Evolutionary conservation across 2,329 filamentous ascomycete species (phyloP), one percentile per base, ranked within the genome.

Genomic region (Colletotrichum nymphaeae): DNA sequence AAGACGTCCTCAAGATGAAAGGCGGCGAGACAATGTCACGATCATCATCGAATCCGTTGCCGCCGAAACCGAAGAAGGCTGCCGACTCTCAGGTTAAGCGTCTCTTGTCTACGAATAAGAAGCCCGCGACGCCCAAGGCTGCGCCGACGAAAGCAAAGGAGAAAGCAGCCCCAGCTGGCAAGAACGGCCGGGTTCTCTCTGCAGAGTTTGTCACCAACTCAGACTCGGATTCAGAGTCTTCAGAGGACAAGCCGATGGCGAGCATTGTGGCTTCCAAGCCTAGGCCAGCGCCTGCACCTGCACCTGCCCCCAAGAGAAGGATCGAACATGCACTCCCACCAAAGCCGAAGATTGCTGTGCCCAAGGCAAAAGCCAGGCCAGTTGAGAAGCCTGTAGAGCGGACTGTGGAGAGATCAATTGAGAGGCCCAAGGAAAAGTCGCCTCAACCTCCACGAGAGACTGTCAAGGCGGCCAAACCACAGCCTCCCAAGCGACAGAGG

Each of bases 161-260:
- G 12, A 85, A 84, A 74, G 57, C 67, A 24, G 76, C 78, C n/a
- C 57, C 77, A 1, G 75, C 83, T 24, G 80, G 83, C 52, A 87
- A 83, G 63, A 83, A 81, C n/a, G 84, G 81, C 37, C 84, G 85
- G 35, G 82, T 86, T 60, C 81, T 90, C 8, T 91, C 89, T 1
- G 86, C 88, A 75, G 89, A 89, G 76, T 88, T 88, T 72, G 85
- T 91, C 42, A 83, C 86, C 32, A 88, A 90, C 75, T 89, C 88
- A 0, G 87, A 89, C 75, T 88, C 87, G 6, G 89, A 91, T 75
- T 89, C 88, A 0, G 87, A 89, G 75, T 88, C 87, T 7, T 88
- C 87, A 9, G 89, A 88, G 16, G 87, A 88, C 37, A 84, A 85
- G 46, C 83, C 84, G 1, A 79, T 83, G 22, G 80, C 86, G 24